Evolutionary conservation across 2,329 filamentous ascomycete species (phyloP).

Genomic region (Colletotrichum graminicola): DNA sequence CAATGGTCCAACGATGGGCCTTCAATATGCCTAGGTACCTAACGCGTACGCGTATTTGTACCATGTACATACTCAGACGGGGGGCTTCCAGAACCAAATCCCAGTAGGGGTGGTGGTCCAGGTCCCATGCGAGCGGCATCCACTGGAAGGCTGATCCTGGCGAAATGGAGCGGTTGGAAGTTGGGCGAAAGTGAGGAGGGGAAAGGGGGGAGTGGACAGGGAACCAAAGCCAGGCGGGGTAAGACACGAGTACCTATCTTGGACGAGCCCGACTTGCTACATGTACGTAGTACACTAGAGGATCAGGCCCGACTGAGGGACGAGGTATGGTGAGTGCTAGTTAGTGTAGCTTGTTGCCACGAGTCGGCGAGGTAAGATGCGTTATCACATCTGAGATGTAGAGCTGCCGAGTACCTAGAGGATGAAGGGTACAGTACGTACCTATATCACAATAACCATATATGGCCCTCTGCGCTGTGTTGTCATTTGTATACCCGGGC

Average conservation of each 20-base stretch:
- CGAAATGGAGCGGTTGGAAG: slow-evolving; percentile 8
- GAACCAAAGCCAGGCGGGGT: slow-evolving; percentile 2
- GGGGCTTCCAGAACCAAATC: slow-evolving; percentile 25
- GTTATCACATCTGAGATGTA: slow-evolving; percentile 39
- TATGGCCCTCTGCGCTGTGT: background rate
- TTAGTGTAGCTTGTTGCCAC: background rate
- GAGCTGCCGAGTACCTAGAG: background rate
- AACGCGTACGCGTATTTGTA: background rate
- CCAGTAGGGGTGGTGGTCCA: slow-evolving; percentile 18
- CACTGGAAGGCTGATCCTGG: slow-evolving; percentile 13
- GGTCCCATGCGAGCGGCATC: slow-evolving; percentile 33
- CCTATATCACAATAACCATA: background rate
- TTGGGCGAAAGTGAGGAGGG: slow-evolving; percentile 19
- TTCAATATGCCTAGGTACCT: slow-evolving; percentile 1
- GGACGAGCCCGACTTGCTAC: background rate
- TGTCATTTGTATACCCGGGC: background rate
- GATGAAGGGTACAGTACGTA: slow-evolving; percentile 20
- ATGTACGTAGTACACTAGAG: background rate
- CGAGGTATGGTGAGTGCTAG: background rate
- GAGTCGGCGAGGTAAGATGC: slow-evolving; percentile 17
- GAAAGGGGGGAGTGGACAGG: slow-evolving; percentile 1
- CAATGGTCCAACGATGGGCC: slow-evolving; percentile 13
- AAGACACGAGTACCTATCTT: background rate
- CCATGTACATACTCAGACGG: background rate
- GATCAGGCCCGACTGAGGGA: background rate